phyloP scores from a whole-genome alignment of 495 filamentous ascomycete species.

The Aspergillus sclerotioniger region DNA sequence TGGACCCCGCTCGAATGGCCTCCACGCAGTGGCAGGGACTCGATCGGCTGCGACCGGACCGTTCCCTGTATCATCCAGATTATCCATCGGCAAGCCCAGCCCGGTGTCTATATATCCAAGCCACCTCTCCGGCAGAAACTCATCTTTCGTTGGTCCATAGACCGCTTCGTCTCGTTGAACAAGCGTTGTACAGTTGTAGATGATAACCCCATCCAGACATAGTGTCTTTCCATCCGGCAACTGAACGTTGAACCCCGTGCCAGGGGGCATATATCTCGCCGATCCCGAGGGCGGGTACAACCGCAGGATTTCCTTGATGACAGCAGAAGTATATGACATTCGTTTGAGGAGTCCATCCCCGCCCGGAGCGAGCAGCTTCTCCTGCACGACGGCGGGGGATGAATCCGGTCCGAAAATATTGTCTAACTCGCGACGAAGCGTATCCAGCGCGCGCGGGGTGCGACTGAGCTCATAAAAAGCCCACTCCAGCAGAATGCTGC shows the following conservation, averaged over 20 bases:
- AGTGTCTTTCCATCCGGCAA: slow-evolving; percentile 25
- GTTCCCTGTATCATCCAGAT: slow-evolving; percentile 6
- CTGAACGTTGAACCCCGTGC: slow-evolving; percentile 25
- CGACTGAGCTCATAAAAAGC: slow-evolving; percentile 49
- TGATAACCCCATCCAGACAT: slow-evolving; percentile 29
- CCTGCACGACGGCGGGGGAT: slow-evolving; percentile 5
- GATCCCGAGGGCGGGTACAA: slow-evolving; percentile 42
- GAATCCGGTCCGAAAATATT: slow-evolving; percentile 29
- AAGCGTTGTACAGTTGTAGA: slow-evolving; percentile 27
- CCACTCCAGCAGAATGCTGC: slow-evolving; percentile 37
- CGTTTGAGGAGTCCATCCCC: slow-evolving; percentile 28
- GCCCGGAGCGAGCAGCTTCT: slow-evolving; percentile 4
- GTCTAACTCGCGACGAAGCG: slow-evolving; percentile 47
- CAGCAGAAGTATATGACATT: slow-evolving; percentile 42
- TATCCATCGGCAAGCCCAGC: not conserved
- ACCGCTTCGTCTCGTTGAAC: slow-evolving; percentile 23
- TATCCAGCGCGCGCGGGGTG: slow-evolving; percentile 37
- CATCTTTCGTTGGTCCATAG: slow-evolving; percentile 19
- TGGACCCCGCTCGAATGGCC: slow-evolving; percentile 49
- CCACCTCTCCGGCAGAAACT: slow-evolving; percentile 27
- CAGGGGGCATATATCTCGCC: slow-evolving; percentile 33
- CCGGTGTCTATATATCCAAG: slow-evolving; percentile 11
- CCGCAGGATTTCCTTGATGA: slow-evolving; percentile 50
- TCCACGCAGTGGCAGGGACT: slow-evolving; percentile 34
- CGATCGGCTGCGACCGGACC: not conserved